Base-by-base conservation (phyloP, 2,329 filamentous ascomycete species). In the Parasarocladium wereldwijsianum region DNA sequence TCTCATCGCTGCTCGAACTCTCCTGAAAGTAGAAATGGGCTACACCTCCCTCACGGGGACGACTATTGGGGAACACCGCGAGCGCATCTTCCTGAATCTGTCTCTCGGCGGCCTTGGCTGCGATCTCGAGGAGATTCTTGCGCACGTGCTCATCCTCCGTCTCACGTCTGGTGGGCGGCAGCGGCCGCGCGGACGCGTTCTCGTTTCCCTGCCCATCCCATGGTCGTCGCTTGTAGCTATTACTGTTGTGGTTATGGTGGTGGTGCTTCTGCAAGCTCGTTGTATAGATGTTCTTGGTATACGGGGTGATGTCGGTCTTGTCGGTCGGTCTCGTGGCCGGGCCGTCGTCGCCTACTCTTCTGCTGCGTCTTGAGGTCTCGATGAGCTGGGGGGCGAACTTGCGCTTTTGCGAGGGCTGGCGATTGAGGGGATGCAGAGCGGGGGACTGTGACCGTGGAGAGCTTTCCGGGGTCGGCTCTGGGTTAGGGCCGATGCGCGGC, bases 321-420 rank as follows among this genome's bases (percentile, higher is more conserved):
- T 81, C 74, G 34, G 67, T 66, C 8, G 68, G 71, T 32, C 62
- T 63, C 14, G 74, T 70, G 17, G 74, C 69, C 13, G 74, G 72
- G 5, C 63, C 64, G 1, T 63, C 51, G 41, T 84, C 76, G 13
- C 73, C 73, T 11, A 67, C 67, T 43, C 73, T 73, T 38, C 78
- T 71, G 19, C 74, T 73, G 31, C 84, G 66, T 42, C 74, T 71
- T 4, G 78, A 78, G 3, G 81, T 86, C 51, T 87, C 83, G 37
- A 93, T 76, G 32, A 93, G 60, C 43, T 87, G 77, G 9, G 84
- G 84, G 17, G 76, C 67, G 49, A 92, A 93, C 35, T 58, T 57
- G 38, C 64, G 60, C 17, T 41, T 57, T 44, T 24, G 58, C 50
- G 24, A 59, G 48, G 33, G 56, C 43, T 41, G 57, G 52, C 24